Conservation (phyloP, 192 early-diverging fungal species). For the Linnemannia zychae region DNA sequence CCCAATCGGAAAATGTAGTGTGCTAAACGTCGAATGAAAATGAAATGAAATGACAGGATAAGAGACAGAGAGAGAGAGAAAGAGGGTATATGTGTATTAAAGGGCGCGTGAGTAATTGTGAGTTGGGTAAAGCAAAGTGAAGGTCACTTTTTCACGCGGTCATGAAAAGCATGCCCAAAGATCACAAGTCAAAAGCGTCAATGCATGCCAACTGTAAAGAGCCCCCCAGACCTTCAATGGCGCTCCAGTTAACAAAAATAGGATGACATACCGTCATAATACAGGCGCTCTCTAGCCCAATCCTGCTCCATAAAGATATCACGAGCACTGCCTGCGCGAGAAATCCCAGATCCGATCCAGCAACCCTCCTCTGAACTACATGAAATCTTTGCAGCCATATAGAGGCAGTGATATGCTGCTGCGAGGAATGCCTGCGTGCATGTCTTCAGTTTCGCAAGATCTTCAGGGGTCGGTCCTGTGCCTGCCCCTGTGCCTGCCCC, state of each 20-base stretch:
- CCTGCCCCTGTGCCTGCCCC: background rate
- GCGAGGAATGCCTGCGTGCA: conserved; percentile 14
- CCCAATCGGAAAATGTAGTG: conserved; percentile 25
- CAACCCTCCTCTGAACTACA: conserved; percentile 19
- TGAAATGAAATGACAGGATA: background rate
- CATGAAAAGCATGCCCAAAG: too few species aligned
- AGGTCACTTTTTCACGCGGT: too few species aligned
- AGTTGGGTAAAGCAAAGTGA: too few species aligned
- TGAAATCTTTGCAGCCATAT: conserved; percentile 14
- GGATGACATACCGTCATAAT: conserved; percentile 19
- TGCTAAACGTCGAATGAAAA: background rate
- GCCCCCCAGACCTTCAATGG: background rate
- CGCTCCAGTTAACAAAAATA: background rate
- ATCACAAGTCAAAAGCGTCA: too few species aligned
- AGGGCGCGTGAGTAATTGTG: background rate
- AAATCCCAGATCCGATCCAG: conserved; percentile 18
- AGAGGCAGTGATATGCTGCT: conserved; percentile 19
- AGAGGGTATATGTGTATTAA: background rate
- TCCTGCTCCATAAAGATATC: conserved; percentile 20
- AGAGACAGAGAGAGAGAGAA: background rate
- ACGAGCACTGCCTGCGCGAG: background rate
- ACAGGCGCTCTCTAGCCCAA: conserved; percentile 22
- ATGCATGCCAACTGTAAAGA: background rate
- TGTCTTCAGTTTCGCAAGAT: conserved; percentile 9
- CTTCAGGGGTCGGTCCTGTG: background rate